Evolutionary conservation across 129 eudicot species (phyloP).

Genomic region (Flaveria robusta): DNA sequence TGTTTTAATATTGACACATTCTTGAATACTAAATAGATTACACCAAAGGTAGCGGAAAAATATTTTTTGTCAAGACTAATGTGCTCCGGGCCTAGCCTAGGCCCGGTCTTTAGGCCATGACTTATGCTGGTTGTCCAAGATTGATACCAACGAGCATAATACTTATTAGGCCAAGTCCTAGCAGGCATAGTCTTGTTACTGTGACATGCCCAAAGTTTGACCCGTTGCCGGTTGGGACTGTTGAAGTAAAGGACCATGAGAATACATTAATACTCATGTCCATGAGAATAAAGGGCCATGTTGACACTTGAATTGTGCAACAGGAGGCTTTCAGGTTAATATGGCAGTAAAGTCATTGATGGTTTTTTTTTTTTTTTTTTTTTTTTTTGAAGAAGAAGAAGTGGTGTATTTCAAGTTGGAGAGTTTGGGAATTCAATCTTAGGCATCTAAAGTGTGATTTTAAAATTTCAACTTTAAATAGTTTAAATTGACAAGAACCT

Average conservation of each 20-base stretch:
- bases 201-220: too few relatives aligned
- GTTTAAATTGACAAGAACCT: background rate
- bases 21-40: conserved; percentile 3
- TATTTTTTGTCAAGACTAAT: too few relatives aligned
- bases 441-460: background rate
- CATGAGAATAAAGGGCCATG: background rate
- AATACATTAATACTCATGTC: background rate
- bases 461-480: too few relatives aligned
- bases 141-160: background rate
- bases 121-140: background rate
- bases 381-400: too few relatives aligned
- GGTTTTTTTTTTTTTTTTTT: too few relatives aligned
- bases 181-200: too few relatives aligned
- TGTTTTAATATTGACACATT: conserved; percentile 4
- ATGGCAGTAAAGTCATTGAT: background rate
- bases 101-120: background rate
- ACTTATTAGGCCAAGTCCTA: background rate
- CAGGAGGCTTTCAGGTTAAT: too few relatives aligned
- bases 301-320: background rate
- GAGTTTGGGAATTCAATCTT: background rate
- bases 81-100: too few relatives aligned
- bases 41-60: background rate
- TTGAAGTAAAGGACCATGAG: background rate
- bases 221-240: background rate
- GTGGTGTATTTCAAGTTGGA: background rate